These are phyloP conservation scores for Ophiostoma populinum DNA, from an alignment of 2,329 filamentous ascomycete species.

Conservation along the genomic window DNA sequence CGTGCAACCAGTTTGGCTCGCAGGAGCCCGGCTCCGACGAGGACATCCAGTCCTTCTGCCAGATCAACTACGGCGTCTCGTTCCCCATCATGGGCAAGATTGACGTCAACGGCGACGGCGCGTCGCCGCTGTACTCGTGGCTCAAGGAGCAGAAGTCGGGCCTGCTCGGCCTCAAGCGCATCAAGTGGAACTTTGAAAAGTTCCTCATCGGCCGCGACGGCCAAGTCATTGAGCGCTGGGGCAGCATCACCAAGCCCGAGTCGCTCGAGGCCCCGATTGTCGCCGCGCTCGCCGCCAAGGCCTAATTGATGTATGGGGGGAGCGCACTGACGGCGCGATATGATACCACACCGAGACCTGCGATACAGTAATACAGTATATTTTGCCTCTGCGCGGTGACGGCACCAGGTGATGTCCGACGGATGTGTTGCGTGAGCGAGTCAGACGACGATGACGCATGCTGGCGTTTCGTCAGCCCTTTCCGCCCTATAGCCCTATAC, in stretches of 20 bases:
- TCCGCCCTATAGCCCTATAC: no score
- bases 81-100: conserved; percentile 88
- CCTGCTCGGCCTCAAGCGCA: conserved; percentile 67
- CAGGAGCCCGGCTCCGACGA: conserved; percentile 79
- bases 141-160: conserved; percentile 60
- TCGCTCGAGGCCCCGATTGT: conserved; percentile 57
- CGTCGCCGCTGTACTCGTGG: conserved; percentile 67
- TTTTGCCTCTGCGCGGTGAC: no score
- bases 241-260: conserved; percentile 76
- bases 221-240: conserved; percentile 71
- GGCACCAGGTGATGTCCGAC: no score
- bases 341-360: no score
- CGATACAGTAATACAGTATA: no score
- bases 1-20: conserved; percentile 90
- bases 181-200: conserved; percentile 99
- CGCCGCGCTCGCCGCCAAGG: conserved; percentile 42
- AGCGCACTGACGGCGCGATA: no score
- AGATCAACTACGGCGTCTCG: conserved; percentile 81
- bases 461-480: no score
- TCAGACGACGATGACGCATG: no score
- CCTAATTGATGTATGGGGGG: no score
- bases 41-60: conserved; percentile 71
- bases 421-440: no score
- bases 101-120: conserved; percentile 77
- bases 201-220: conserved; percentile 80